Evolutionary conservation across 441 rosid genomes (phyloP).

Genomic region (Raphanus hybrid): DNA sequence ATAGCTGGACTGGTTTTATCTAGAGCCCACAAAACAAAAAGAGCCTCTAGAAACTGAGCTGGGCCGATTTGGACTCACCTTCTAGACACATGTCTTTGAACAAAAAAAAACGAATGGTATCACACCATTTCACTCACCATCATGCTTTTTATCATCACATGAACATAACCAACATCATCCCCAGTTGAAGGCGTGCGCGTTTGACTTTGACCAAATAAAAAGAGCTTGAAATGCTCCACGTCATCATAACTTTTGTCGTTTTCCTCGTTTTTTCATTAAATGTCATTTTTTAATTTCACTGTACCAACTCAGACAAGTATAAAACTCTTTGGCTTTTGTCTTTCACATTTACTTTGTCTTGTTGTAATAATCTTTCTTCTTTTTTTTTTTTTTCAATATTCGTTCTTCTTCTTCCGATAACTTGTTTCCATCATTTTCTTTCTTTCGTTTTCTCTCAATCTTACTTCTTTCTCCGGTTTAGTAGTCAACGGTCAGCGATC

Average conservation of each 20-base stretch:
- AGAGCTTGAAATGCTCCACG: conserved; percentile 29
- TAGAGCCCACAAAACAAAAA: not conserved
- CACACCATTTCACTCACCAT: conserved; percentile 5
- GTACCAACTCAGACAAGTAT: conserved; percentile 32
- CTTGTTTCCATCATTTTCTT: conserved; percentile 20
- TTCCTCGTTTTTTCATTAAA: not conserved
- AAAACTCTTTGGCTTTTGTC: not conserved
- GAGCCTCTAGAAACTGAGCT: conserved; percentile 9
- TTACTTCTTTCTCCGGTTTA: not conserved
- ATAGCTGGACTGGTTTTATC: not conserved
- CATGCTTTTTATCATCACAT: conserved; percentile 2
- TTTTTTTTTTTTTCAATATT: not conserved
- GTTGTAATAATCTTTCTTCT: not conserved
- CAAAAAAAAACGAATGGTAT: not conserved
- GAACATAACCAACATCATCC: conserved; percentile 25
- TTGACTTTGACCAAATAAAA: conserved; percentile 40
- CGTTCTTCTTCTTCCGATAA: conserved; percentile 5
- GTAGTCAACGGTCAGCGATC: conserved; percentile 44
- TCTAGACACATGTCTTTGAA: not conserved
- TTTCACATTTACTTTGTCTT: not conserved
- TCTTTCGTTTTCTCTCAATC: conserved; percentile 16
- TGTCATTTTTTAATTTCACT: conserved; percentile 27
- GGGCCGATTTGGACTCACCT: conserved; percentile 2
- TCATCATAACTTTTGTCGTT: conserved; percentile 37
- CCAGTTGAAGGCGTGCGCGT: conserved; percentile 39